Base-by-base conservation (phyloP, 179 eudicot species). In the Gypsophila paniculata region DNA sequence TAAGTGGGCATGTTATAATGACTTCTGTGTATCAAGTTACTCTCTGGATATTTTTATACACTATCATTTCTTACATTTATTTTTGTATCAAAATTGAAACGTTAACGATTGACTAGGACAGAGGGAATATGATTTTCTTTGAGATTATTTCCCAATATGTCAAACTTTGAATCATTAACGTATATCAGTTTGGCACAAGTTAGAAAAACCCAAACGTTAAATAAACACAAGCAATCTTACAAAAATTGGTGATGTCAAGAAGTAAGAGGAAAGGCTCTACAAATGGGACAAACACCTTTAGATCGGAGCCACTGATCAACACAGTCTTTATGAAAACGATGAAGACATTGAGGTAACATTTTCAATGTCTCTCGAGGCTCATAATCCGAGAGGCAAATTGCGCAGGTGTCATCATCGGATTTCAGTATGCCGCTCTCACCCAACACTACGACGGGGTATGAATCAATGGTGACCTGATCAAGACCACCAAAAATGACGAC, bases 251-350 rank as follows among this genome's bases (percentile, higher is more conserved):
- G 46, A 61, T 61, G 65, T 32, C 38, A 7, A 2, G 65, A 32
- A 15, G 1, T 12, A 32, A 42, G 52, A 39, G 64, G 65, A 42
- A 29, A 48, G 14, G 32, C 44, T 10, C 66, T 42, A 63, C 78
- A 76, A 76, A 76, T 54, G 8, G 78, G 78, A 49, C 74, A 76
- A 53, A 61, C 23, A 4, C 29, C 29, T 51, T 26, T 64, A 4
- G 23, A 17, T 8, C 51, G 44, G 26, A 70, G 69, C 78, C 78
- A 70, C 23, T 62, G 55, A 70, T 70, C 42, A 19, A 76, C 54
- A 21, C 78, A 76, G 2, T 53, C 65, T n/a, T 44, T 52, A 76
- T 76, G 78, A 34, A 76, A 76, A 6, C 72, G 53, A 63, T 70
- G 78, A 11, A 53, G 44, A 60, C 78, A 76, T 1, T 42, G 22